A percentile compares a stretch with the other conserved stretches of the same genome.
Evolutionary conservation across 176 grass and related monocot genomes (phyloP).

Genomic region (Miscanthus lutarioriparius): DNA sequence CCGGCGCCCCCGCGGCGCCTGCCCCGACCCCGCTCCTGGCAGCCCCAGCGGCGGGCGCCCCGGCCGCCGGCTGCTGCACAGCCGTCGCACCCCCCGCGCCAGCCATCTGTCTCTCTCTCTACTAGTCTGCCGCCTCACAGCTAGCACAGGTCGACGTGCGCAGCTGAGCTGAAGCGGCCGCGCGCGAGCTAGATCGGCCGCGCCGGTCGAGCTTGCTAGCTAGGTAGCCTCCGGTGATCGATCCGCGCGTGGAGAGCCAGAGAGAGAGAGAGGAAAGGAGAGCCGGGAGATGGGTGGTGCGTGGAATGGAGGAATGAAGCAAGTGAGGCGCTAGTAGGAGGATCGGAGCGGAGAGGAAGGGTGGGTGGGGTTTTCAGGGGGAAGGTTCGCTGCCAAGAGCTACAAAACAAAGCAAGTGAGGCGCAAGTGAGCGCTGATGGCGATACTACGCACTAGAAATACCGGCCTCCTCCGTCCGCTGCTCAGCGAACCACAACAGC

Average conservation of each 20-base stretch:
- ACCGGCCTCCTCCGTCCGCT: not conserved
- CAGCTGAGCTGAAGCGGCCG: not conserved
- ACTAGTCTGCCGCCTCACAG: too few relatives aligned
- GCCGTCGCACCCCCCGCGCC: constrained; percentile 59
- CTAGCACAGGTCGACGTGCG: not conserved
- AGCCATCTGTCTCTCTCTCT: constrained; percentile 20
- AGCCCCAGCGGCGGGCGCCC: not conserved
- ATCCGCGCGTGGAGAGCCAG: not conserved
- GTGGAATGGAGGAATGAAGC: not conserved
- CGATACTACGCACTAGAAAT: constrained; percentile 45
- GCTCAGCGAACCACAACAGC: not conserved
- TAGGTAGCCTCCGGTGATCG: not conserved
- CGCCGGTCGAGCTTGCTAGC: not conserved
- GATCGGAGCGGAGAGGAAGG: not conserved
- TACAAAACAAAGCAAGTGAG: constrained; percentile 71
- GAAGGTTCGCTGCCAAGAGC: constrained; percentile 89
- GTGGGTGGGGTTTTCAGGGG: constrained; percentile 58
- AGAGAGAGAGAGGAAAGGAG: not conserved
- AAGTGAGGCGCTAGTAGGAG: not conserved
- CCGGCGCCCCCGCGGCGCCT: not conserved
- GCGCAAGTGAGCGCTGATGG: constrained; percentile 51
- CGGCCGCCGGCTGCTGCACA: constrained; percentile 29
- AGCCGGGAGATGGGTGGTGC: not conserved
- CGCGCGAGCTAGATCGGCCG: too few relatives aligned
- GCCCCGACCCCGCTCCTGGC: not conserved